Evolutionary conservation across 305 asterid species (phyloP).

Genomic region (Fraxinus angustifolia): DNA sequence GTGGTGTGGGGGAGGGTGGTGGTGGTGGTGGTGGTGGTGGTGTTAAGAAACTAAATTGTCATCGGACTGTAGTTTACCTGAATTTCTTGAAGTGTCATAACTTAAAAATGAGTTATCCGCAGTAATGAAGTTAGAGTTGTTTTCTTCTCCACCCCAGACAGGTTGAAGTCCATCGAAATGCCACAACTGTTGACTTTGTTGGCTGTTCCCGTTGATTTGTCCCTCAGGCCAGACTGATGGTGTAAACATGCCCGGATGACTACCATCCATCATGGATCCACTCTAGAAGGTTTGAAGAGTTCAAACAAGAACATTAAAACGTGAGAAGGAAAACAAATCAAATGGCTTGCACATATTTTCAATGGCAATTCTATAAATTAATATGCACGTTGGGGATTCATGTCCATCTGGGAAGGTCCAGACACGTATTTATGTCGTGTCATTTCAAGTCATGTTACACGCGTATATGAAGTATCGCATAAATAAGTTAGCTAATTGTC

Average conservation of each 20-base stretch:
- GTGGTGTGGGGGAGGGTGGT: background rate
- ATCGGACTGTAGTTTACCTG: conserved; percentile 42
- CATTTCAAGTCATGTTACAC: background rate
- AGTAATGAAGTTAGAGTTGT: conserved; percentile 51
- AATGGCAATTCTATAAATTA: background rate
- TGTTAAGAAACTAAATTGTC: background rate
- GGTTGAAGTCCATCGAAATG: conserved; percentile 57
- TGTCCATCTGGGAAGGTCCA: background rate
- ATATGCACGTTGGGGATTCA: background rate
- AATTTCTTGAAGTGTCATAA: conserved; percentile 58
- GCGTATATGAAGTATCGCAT: background rate
- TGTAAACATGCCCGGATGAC: conserved; percentile 43
- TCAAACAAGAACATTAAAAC: conserved; percentile 12
- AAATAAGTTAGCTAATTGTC: background rate
- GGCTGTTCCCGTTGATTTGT: conserved; percentile 52
- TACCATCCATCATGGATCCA: conserved; percentile 46
- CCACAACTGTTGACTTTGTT: conserved; percentile 62
- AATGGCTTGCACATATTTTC: background rate
- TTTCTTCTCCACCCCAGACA: conserved; percentile 52
- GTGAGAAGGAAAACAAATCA: background rate
- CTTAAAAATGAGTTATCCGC: conserved; percentile 55
- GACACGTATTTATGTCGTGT: background rate
- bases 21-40: background rate
- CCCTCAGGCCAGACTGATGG: conserved; percentile 61
- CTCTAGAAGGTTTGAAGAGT: conserved; percentile 28